Evolutionary conservation across 2,329 filamentous ascomycete genomes (phyloP), one percentile per base, ranked within the genome.

Genomic region (Nigrograna mackinnonii): DNA sequence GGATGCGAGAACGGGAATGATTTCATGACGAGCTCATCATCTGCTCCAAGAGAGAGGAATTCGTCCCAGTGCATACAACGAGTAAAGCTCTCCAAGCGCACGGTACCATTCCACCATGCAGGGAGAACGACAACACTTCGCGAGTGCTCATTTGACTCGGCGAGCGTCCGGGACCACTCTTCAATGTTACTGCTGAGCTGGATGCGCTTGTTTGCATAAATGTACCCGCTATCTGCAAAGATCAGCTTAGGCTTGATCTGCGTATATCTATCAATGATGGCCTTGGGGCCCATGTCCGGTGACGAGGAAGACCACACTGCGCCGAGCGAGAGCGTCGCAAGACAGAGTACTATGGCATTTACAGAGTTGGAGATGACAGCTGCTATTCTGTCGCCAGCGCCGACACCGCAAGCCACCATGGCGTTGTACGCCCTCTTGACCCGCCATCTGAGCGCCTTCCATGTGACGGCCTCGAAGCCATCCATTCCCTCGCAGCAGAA

Each of bases 341-440:
- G 31, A 33, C 31, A 33, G 9, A 33, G 31, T 2, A 11, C 11
- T 2, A 33, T 17, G 11, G 31, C 31, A 17, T 33, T 9, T 4
- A 33, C 31, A 17, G 31, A 33, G 31, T 33, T 33, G 31, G 31
- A 33, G 16, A 33, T 33, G 13, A 33, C 31, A 17, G 31, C 31
- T 12, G 31, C 31, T 9, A 33, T 17, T 9, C 11, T 33, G 31
- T 33, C 31, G 9, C 31, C 31, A 4, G 31, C 9, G 9, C 16
- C 16, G 16, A 33, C 18, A 17, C 31, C 31, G 31, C 11, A 33
- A 17, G 11, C 9, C 11, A 13, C 11, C 31, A 33, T 33, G 11
- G 31, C 31, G 18, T 33, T 17, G 11, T 17, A 17, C 9, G 16
- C 16, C 18, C 9, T 17, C 18, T 9, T 12, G 9, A 33, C 31